Conservation (phyloP, 306 rosid species). For the Lathyrus sativus region DNA sequence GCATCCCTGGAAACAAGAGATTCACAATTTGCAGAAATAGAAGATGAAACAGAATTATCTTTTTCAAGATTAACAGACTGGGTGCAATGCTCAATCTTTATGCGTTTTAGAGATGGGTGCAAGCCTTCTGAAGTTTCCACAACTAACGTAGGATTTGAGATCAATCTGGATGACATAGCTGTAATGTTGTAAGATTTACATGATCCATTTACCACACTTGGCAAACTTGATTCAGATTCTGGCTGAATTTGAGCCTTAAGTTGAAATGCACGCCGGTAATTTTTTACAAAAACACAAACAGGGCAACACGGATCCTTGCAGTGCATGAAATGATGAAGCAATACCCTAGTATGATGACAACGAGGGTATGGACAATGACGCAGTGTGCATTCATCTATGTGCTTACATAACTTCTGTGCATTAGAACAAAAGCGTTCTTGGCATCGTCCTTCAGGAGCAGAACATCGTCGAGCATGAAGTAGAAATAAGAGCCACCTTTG, state of each 20-base stretch:
- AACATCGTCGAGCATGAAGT: slow-evolving; percentile 79
- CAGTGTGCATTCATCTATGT: slow-evolving; percentile 58
- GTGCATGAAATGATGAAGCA: slow-evolving; percentile 67
- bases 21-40: slow-evolving; percentile 55
- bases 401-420: slow-evolving; percentile 74
- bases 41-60: slow-evolving; percentile 48
- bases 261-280: slow-evolving; percentile 46
- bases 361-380: slow-evolving; percentile 56
- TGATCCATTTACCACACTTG: slow-evolving; percentile 56
- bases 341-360: slow-evolving; percentile 69
- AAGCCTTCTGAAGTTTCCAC: slow-evolving; percentile 68
- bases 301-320: slow-evolving; percentile 76
- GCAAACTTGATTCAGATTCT: slow-evolving; percentile 56
- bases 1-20: slow-evolving; percentile 50
- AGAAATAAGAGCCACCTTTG: slow-evolving; percentile 94
- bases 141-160: slow-evolving; percentile 47
- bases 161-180: slow-evolving; percentile 49
- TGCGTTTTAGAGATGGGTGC: slow-evolving; percentile 78
- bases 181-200: slow-evolving; percentile 54
- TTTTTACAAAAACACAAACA: slow-evolving; percentile 79
- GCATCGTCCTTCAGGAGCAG: slow-evolving; percentile 84
- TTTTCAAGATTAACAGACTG: slow-evolving; percentile 58
- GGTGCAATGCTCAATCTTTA: slow-evolving; percentile 75
- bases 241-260: slow-evolving; percentile 42
- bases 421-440: slow-evolving; percentile 57